Base-by-base conservation (phyloP, 441 rosid genomes). In the Omphalea diandra region DNA sequence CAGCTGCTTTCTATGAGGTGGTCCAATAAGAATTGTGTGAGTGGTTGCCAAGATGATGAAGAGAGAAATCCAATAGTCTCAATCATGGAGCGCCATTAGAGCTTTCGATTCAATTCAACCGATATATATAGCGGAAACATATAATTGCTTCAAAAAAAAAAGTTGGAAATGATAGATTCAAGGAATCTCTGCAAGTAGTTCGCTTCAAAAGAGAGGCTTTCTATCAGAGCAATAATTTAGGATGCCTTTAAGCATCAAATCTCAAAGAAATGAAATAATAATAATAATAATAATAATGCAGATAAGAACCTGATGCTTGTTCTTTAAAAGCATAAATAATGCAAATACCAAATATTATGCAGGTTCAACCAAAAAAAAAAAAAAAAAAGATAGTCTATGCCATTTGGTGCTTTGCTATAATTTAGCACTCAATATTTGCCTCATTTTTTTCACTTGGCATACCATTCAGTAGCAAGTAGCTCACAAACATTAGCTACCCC, bases 261-360 rank as follows among this genome's bases (percentile, higher is more conserved):
- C 43, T n/a, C n/a, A n/a, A n/a, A n/a, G n/a, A n/a, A n/a, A n/a
- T 54, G 15, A 54, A 54, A 73, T 59, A 75, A 2, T 15, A 49
- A 65, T 31, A 59, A 76, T 33, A 41, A 41, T 49, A 47, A 58
- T 52, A 74, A 70, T 32, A 53, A 70, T 61, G 68, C 67, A 76
- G 83, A 84, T 81, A 79, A 77, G 89, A 85, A 87, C 81, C 77
- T 8, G 85, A 78, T 81, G 73, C 84, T 73, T 18, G 26, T 24
- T 50, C 31, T 70, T 76, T 79, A 57, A 38, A 60, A 52, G 80
- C 65, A 67, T 67, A 61, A 66, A 79, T 76, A 69, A 83, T 68
- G 66, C 67, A 6, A 74, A 41, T 18, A 67, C 68, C 27, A n/a
- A n/a, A n/a, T n/a, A n/a, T n/a, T n/a, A n/a, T n/a, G n/a, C 55